phyloP scores from a whole-genome alignment of 768 basidiomycete genomes.

The Mycena vitilis region DNA sequence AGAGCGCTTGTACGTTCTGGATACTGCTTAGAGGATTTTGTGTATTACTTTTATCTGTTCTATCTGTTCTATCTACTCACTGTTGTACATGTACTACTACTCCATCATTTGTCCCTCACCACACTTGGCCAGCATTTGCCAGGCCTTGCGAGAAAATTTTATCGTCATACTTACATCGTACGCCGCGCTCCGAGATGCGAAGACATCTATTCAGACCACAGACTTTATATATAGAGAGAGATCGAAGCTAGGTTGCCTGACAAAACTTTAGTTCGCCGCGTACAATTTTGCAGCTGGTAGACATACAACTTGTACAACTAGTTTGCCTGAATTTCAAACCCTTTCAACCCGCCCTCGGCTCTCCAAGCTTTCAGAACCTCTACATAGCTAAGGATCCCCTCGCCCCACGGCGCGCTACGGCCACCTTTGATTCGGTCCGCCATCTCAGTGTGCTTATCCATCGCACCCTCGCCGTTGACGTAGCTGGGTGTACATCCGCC shows the following conservation, averaged over 20 bases:
- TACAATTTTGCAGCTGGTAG: too few species aligned
- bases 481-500: conserved; percentile 28
- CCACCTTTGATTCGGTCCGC: conserved; percentile 19
- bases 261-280: too few species aligned
- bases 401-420: conserved; percentile 16
- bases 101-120: not conserved
- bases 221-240: too few species aligned
- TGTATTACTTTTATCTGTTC: conserved; percentile 21
- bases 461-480: conserved; percentile 21
- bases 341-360: conserved; percentile 17
- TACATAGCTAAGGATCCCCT: conserved; percentile 9
- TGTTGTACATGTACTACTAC: conserved; percentile 23
- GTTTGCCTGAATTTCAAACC: conserved; percentile 3
- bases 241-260: too few species aligned
- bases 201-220: too few species aligned
- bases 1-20: not conserved
- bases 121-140: too few species aligned
- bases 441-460: not conserved
- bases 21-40: conserved; percentile 17
- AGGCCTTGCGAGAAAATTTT: too few species aligned
- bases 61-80: too few species aligned
- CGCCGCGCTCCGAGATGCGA: too few species aligned
- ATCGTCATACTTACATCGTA: too few species aligned
- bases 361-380: conserved; percentile 14
- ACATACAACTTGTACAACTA: too few species aligned